Evolutionary conservation across 305 asterid species (phyloP).

Genomic region (Fraxinus sp.): DNA sequence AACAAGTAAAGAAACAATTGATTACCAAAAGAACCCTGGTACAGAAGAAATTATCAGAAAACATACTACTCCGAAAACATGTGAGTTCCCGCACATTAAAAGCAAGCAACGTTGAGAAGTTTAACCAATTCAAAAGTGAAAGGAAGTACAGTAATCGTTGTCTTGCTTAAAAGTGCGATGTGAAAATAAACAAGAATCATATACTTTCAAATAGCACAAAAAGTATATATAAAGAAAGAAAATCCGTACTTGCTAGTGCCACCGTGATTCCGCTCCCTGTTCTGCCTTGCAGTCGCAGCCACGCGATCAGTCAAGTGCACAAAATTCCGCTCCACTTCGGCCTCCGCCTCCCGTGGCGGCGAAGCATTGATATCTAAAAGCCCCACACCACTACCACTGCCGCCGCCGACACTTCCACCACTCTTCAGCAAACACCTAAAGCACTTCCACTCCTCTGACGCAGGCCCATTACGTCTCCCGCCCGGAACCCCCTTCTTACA

Average conservation of each 20-base stretch:
- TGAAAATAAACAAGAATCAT: slow-evolving; percentile 24
- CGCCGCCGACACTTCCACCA: not conserved
- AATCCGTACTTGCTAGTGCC: slow-evolving; percentile 46
- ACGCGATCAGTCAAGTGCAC: slow-evolving; percentile 21
- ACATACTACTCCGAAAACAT: not conserved
- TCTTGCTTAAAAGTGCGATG: slow-evolving; percentile 11
- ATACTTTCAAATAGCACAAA: slow-evolving; percentile 3
- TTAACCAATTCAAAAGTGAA: not conserved
- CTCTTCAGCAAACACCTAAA: slow-evolving; percentile 24
- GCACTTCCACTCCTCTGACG: slow-evolving; percentile 29
- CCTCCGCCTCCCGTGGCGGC: slow-evolving; percentile 25
- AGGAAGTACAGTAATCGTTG: not conserved
- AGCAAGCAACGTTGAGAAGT: not conserved
- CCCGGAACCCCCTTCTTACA: slow-evolving; percentile 23
- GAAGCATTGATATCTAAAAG: slow-evolving; percentile 26
- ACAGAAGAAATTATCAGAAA: not conserved
- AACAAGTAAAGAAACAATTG: not conserved
- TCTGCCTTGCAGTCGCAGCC: slow-evolving; percentile 18
- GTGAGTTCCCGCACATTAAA: not conserved
- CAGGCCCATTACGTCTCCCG: slow-evolving; percentile 19
- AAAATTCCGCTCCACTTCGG: slow-evolving; percentile 20
- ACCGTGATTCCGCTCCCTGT: slow-evolving; percentile 25
- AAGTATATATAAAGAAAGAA: slow-evolving; percentile 23
- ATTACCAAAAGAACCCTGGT: not conserved
- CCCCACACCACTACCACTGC: slow-evolving; percentile 15